These are phyloP conservation scores for Styphnolobium japonicum DNA, from an alignment of 306 rosid genomes.

Conservation along the genomic window DNA sequence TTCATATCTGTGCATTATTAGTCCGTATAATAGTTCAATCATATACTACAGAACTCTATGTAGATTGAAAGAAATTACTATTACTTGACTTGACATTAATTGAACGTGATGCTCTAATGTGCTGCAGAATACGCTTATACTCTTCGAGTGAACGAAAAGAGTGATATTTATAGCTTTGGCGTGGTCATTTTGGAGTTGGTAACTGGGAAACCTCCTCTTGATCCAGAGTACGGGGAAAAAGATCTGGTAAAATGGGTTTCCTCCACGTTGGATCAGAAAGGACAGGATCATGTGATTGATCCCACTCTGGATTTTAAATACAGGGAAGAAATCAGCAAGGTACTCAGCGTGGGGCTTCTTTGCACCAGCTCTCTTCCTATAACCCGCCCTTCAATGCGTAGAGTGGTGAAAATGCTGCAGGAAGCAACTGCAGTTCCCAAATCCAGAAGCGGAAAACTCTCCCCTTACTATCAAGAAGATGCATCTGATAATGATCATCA, in stretches of 20 bases:
- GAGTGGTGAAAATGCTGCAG: conserved; percentile 64
- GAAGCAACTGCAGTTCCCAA: conserved; percentile 42
- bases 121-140: conserved; percentile 79
- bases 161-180: conserved; percentile 80
- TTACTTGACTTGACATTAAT: not conserved
- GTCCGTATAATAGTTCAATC: not conserved
- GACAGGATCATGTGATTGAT: conserved; percentile 56
- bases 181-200: conserved; percentile 77
- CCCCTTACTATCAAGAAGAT: conserved; percentile 64
- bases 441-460: conserved; percentile 44
- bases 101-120: not conserved
- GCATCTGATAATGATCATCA: conserved; percentile 32
- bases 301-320: conserved; percentile 33
- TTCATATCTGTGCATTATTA: not conserved
- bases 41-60: not conserved
- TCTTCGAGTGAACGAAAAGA: conserved; percentile 76
- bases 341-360: conserved; percentile 51
- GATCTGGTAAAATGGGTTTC: conserved; percentile 66
- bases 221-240: conserved; percentile 59
- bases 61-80: not conserved
- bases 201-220: conserved; percentile 64
- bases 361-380: conserved; percentile 63
- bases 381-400: conserved; percentile 73
- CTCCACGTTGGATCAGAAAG: conserved; percentile 45
- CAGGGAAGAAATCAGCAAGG: conserved; percentile 52